Evolutionary conservation across 257 asterid genomes (phyloP), one percentile per base, ranked within the genome.

Genomic region (Solanum pimpinellifolium): DNA sequence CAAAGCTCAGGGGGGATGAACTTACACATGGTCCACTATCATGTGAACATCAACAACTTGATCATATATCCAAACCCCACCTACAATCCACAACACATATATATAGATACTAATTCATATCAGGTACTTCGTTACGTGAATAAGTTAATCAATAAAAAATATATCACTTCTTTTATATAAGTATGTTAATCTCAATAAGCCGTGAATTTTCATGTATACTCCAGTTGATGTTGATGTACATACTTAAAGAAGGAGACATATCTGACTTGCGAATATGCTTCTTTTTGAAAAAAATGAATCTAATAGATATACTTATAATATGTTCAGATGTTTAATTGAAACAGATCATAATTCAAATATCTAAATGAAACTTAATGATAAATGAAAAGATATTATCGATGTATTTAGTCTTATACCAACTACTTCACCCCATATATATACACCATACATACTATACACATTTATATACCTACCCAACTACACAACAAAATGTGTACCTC

Each of bases 1-100:
- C 92, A 89, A 86, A 91, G 88, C 33, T 85, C 86, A 92, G 91
- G 97, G 97, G 97, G 94, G 95, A 93, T 91, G 97, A 91, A 95
- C 96, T 90, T 91, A 52, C 77, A 84, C 72, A 29, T 46, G 95
- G 96, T 93, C 96, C 98, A 92, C 92, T 83, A 18, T 93, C 97
- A 95, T 95, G 94, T 95, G 94, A 92, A 87, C 90, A 93, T 90
- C 91, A 89, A 89, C 93, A 90, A 93, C 93, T 88, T 88, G 90
- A 84, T 86, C 83, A 75, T 70, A 86, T 80, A 80, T 80, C 42
- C 49, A 46, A 81, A 92, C 92, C 93, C 92, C 92, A 89, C 88
- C 42, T 20, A 74, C 35, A 69, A 59, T 91, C 91, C 91, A 88
- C 92, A 87, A 88, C 91, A 84, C 69, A 56, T 31, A 75, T 9